phyloP scores from a whole-genome alignment of 257 asterid genomes.

The Thymus mandschuricus region DNA sequence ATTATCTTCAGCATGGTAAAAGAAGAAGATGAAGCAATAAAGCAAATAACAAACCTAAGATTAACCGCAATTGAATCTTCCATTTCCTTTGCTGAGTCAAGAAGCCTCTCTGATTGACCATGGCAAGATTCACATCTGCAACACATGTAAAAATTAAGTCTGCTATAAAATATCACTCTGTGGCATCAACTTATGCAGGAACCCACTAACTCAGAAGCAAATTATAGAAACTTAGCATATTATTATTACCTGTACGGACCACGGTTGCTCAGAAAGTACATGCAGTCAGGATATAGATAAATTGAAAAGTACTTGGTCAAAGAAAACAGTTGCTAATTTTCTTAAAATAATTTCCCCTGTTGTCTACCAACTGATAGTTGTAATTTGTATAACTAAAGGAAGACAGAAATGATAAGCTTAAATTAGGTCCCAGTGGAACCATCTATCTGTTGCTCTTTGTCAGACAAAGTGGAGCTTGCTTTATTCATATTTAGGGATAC shows the following conservation, averaged over 20 bases:
- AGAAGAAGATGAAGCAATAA: neutral
- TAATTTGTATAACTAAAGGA: no score
- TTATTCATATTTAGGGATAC: neutral
- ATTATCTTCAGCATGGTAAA: slow-evolving; percentile 13
- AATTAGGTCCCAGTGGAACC: neutral
- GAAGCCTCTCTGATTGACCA: slow-evolving; percentile 99
- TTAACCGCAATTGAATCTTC: slow-evolving; percentile 98
- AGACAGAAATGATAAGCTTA: slow-evolving; percentile 1
- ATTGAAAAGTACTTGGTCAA: neutral
- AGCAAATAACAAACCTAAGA: slow-evolving; percentile 65
- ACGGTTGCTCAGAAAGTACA: slow-evolving; percentile 10
- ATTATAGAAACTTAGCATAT: slow-evolving; percentile 9
- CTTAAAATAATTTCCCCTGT: neutral
- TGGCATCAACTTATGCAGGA: neutral
- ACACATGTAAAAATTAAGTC: slow-evolving; percentile 26
- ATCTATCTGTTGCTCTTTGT: neutral
- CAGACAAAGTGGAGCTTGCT: neutral
- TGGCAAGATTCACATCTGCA: slow-evolving; percentile 98
- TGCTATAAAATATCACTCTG: slow-evolving; percentile 14
- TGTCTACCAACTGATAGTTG: neutral
- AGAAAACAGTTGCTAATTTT: neutral
- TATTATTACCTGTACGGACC: neutral
- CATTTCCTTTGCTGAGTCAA: slow-evolving; percentile 98
- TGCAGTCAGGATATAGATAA: neutral
- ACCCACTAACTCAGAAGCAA: neutral